phyloP scores from a whole-genome alignment of 2,329 filamentous ascomycete genomes.

The Phaeoacremonium minimum region DNA sequence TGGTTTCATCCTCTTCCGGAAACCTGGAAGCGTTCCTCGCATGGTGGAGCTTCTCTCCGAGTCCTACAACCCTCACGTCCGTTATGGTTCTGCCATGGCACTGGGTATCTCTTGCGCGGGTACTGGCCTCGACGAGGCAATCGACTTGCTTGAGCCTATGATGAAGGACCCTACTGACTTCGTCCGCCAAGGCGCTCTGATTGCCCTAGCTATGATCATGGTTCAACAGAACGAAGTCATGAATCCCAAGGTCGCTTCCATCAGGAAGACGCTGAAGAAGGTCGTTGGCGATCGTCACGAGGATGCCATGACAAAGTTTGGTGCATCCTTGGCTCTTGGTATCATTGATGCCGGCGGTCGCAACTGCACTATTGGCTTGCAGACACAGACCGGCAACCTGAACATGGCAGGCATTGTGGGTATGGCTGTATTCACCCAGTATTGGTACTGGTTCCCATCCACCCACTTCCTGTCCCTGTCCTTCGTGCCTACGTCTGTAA shows the following conservation, averaged over 20 bases:
- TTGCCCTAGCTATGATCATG: conserved; percentile 94
- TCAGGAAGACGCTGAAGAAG: conserved; percentile 92
- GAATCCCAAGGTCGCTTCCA: conserved; percentile 91
- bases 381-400: conserved; percentile 96
- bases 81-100: conserved; percentile 97
- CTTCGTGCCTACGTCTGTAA: conserved; percentile 95
- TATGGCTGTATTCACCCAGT: conserved; percentile 97
- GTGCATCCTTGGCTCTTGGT: conserved; percentile 86
- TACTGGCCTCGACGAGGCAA: conserved; percentile 91
- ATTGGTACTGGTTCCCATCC: conserved; percentile 99
- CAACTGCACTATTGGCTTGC: conserved; percentile 96
- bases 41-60: conserved; percentile 98
- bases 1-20: conserved; percentile 97
- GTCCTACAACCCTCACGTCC: conserved; percentile 97
- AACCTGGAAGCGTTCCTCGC: conserved; percentile 91
- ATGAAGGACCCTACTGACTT: conserved; percentile 99
- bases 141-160: conserved; percentile 96
- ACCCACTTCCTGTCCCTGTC: conserved; percentile 95
- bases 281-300: conserved; percentile 93
- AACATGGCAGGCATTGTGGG: conserved; percentile 99
- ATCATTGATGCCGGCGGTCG: conserved; percentile 97
- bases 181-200: conserved; percentile 91
- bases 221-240: conserved; percentile 99
- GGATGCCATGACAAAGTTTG: conserved; percentile 99
- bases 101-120: conserved; percentile 97